Conservation (phyloP, 306 rosid genomes). For the Ammopiptanthus mongolicus region DNA sequence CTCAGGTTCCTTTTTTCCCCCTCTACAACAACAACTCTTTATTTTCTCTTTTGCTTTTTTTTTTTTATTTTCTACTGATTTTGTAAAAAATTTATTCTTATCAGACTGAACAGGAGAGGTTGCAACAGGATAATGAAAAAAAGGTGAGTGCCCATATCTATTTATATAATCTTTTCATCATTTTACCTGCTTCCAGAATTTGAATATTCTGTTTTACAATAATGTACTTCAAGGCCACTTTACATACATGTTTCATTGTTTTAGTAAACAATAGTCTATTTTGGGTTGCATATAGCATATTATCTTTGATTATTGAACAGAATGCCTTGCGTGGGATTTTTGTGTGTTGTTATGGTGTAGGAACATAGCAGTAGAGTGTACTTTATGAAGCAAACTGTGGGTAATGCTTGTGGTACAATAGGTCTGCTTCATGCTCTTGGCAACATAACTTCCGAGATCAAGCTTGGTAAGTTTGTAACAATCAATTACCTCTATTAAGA, state of each 20-base stretch:
- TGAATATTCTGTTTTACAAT: background rate
- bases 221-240: background rate
- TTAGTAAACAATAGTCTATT: background rate
- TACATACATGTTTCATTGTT: background rate
- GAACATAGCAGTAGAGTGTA: constrained; percentile 57
- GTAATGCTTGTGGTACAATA: constrained; percentile 94
- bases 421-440: constrained; percentile 97
- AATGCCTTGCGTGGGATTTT: background rate
- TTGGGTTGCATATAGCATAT: background rate
- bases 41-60: background rate
- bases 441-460: constrained; percentile 67
- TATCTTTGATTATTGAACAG: background rate
- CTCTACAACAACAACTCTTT: background rate
- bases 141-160: constrained; percentile 39
- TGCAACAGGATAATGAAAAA: constrained; percentile 49
- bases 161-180: background rate
- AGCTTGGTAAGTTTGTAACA: constrained; percentile 51
- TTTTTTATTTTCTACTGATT: constrained; percentile 14
- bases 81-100: constrained; percentile 7
- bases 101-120: constrained; percentile 88
- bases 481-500: background rate
- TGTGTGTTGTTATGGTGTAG: constrained; percentile 35
- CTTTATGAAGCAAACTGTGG: constrained; percentile 90
- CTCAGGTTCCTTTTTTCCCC: constrained; percentile 42
- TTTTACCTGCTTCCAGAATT: background rate